These are phyloP conservation scores for Tillandsia leiboldiana DNA, from an alignment of 176 grass and related monocot genomes.

Conservation along the genomic window DNA sequence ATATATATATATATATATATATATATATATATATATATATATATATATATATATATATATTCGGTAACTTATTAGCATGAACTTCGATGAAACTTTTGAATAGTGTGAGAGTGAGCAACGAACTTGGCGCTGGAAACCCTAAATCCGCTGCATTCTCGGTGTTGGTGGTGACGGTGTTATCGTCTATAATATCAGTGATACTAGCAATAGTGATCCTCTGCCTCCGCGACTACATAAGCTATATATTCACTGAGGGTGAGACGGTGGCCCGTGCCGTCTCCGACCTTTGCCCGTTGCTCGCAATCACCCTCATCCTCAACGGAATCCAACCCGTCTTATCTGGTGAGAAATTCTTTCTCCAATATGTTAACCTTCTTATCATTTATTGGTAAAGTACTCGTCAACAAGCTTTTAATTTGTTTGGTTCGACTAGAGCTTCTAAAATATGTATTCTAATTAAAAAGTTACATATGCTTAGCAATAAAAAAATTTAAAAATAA, in stretches of 20 bases:
- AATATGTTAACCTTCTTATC: not conserved
- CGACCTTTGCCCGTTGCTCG: slow-evolving; percentile 45
- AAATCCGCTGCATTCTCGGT: slow-evolving; percentile 43
- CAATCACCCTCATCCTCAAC: slow-evolving; percentile 41
- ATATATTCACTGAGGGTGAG: slow-evolving; percentile 50
- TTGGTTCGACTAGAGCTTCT: too few species aligned
- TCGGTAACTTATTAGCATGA: not conserved
- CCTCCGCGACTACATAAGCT: slow-evolving; percentile 40
- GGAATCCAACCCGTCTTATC: slow-evolving; percentile 63
- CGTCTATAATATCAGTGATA: slow-evolving; percentile 20
- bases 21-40: too few species aligned
- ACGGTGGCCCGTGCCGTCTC: slow-evolving; percentile 32
- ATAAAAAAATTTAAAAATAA: too few species aligned
- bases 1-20: too few species aligned
- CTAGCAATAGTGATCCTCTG: slow-evolving; percentile 20
- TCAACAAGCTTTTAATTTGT: too few species aligned
- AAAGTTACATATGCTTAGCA: too few species aligned
- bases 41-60: too few species aligned
- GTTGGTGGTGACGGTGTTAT: slow-evolving; percentile 25
- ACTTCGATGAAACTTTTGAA: not conserved
- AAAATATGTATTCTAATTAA: too few species aligned
- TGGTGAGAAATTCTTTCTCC: slow-evolving; percentile 15
- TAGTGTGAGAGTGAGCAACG: slow-evolving; percentile 51
- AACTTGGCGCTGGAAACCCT: slow-evolving; percentile 36
- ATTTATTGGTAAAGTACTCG: not conserved